Evolutionary conservation across 2,329 filamentous ascomycete genomes (phyloP).

Genomic region (Aspergillus caelatus): DNA sequence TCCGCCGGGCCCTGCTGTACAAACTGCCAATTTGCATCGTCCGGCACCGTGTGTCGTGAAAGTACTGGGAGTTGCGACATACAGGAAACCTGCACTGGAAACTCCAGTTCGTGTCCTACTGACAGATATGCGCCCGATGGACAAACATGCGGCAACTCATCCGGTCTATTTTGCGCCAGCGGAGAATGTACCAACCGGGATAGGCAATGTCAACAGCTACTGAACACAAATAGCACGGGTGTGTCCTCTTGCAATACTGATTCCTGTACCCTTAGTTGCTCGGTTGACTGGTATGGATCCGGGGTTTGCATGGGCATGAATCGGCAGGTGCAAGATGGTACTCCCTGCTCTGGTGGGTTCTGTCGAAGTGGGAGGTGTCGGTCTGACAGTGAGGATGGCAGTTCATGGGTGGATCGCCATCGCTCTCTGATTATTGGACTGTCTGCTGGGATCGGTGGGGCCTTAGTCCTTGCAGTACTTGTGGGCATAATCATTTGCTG

Average conservation of each 20-base stretch:
- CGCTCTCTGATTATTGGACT: slow-evolving; percentile 18
- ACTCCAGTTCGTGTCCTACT: slow-evolving; percentile 10
- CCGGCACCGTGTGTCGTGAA: slow-evolving; percentile 12
- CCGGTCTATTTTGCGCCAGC: slow-evolving; percentile 12
- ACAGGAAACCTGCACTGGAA: slow-evolving; percentile 13
- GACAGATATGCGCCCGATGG: slow-evolving; percentile 12
- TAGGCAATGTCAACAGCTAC: slow-evolving; percentile 10
- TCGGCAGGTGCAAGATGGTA: slow-evolving; percentile 12
- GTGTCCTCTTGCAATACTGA: slow-evolving; percentile 10
- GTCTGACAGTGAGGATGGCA: background rate
- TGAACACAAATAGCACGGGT: slow-evolving; percentile 3
- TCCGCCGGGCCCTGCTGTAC: slow-evolving; percentile 12
- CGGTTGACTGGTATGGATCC: background rate
- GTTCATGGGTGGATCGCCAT: slow-evolving; percentile 18
- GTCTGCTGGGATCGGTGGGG: slow-evolving; percentile 17
- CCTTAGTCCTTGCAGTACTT: slow-evolving; percentile 12
- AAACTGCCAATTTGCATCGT: slow-evolving; percentile 12
- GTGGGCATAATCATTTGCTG: slow-evolving; percentile 12
- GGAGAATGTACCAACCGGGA: slow-evolving; percentile 18
- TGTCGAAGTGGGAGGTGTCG: slow-evolving; percentile 9
- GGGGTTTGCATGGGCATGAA: slow-evolving; percentile 6
- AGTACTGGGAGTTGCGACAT: slow-evolving; percentile 11
- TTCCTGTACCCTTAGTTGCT: slow-evolving; percentile 13
- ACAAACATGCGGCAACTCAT: slow-evolving; percentile 3
- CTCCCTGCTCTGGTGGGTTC: slow-evolving; percentile 7